These are phyloP conservation scores for Plasmodium yoelii DNA, from an alignment of 169 alveolate species.

Conservation along the genomic window DNA sequence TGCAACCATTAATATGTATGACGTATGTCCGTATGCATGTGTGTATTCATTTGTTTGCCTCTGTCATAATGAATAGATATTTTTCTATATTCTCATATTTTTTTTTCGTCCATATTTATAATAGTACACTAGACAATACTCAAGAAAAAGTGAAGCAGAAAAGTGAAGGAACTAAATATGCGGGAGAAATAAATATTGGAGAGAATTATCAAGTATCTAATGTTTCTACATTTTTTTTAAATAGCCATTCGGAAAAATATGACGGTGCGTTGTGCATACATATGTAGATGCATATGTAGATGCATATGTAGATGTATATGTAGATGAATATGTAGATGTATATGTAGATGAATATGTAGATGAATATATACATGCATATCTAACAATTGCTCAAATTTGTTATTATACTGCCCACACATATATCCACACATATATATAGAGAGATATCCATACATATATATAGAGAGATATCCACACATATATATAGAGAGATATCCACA, in stretches of 20 bases:
- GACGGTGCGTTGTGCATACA: conserved; percentile 48
- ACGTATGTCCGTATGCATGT: not conserved
- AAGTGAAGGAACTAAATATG: conserved; percentile 84
- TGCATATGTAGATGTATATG: too few species aligned
- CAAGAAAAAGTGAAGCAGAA: conserved; percentile 83
- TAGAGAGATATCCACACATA: not conserved
- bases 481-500: too few species aligned
- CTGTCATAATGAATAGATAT: too few species aligned
- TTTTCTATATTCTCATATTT: not conserved
- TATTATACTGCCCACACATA: not conserved
- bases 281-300: too few species aligned
- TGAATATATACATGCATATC: not conserved
- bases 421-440: not conserved
- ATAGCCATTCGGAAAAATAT: conserved; percentile 77
- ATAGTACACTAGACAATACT: conserved; percentile 33
- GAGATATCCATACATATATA: not conserved
- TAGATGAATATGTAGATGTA: too few species aligned
- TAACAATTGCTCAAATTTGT: too few species aligned
- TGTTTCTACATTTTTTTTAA: conserved; percentile 88
- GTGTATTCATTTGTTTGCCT: not conserved
- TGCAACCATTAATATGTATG: not conserved
- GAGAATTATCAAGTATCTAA: conserved; percentile 89
- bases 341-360: too few species aligned
- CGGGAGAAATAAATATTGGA: conserved; percentile 85
- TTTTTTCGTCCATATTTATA: not conserved